Evolutionary conservation across 768 basidiomycete species (phyloP), one percentile per base, ranked within the genome.

Genomic region (Xerocomellus dryophilus): DNA sequence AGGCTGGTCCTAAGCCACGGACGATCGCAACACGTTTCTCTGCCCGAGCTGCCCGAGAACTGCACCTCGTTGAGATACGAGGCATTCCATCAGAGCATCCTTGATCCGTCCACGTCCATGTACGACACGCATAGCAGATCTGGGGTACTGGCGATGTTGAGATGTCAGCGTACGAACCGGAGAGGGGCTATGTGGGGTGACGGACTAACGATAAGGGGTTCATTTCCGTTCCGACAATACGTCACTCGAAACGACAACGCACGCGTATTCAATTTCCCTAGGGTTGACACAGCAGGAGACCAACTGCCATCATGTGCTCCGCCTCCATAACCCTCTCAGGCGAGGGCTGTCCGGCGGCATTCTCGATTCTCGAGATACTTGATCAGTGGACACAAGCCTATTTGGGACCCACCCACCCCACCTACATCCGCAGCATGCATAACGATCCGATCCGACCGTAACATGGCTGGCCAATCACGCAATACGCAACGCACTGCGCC

Each of bases 141-240:
- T 47, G n/a, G 48, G 52, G 18, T n/a, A 23, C 6, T 41, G 18
- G 32, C 40, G n/a, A 9, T 15, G 50, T 43, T 20, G 4, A 29
- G 29, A 18, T 15, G 31, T 31, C 20, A 46, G 45, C 35, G 1
- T 21, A 10, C 7, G 12, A 27, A 21, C 4, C 25, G 15, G 10
- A 46, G 18, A 29, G 43, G 53, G 31, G 21, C 27, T 34, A 31
- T 14, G 18, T 31, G 38, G 18, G 10, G 20, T 12, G 36, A 21
- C 20, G 43, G 14, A 47, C 23, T 7, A 21, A 18, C 11, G n/a
- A 20, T 3, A 34, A 34, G 40, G 27, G 1, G 4, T 61, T 58
- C 60, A 58, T 61, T 51, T 58, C 55, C 60, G 56, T 43, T 29
- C 42, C 43, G 35, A 57, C 10, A 20, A 57, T 29, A 42, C 48